phyloP scores from a whole-genome alignment of 192 early-diverging fungal species.

The Pilaira anomala region DNA sequence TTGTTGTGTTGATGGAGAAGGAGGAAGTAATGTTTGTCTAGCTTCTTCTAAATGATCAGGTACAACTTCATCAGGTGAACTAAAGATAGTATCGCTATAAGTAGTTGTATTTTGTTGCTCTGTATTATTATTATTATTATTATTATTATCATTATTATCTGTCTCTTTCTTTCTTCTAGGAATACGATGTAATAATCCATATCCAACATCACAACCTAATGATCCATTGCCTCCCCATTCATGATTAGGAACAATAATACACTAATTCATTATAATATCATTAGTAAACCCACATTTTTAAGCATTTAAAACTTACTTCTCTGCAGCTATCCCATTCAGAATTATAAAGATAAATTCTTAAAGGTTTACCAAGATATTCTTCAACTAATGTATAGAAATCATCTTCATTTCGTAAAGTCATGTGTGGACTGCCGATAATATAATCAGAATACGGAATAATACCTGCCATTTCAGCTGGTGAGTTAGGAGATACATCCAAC shows the following conservation, averaged over 20 bases:
- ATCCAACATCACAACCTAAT: slow-evolving; percentile 72
- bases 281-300: neutral
- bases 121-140: no score
- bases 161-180: slow-evolving; percentile 21
- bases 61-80: slow-evolving; percentile 19
- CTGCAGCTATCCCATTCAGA: slow-evolving; percentile 57
- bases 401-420: slow-evolving; percentile 54
- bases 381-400: slow-evolving; percentile 68
- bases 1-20: neutral
- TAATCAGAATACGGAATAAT: slow-evolving; percentile 66
- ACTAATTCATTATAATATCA: slow-evolving; percentile 32
- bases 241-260: slow-evolving; percentile 61
- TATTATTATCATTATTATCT: neutral
- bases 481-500: slow-evolving; percentile 60
- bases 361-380: slow-evolving; percentile 50
- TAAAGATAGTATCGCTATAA: slow-evolving; percentile 31
- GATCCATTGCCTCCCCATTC: slow-evolving; percentile 70
- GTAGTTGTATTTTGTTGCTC: neutral
- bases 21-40: neutral
- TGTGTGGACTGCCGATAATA: slow-evolving; percentile 67
- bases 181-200: slow-evolving; percentile 49
- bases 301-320: slow-evolving; percentile 39
- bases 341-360: slow-evolving; percentile 70
- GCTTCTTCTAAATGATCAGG: neutral
- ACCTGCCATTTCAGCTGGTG: slow-evolving; percentile 69